Conservation (phyloP, 495 filamentous ascomycete genomes). For the Penicillium argentinense region DNA sequence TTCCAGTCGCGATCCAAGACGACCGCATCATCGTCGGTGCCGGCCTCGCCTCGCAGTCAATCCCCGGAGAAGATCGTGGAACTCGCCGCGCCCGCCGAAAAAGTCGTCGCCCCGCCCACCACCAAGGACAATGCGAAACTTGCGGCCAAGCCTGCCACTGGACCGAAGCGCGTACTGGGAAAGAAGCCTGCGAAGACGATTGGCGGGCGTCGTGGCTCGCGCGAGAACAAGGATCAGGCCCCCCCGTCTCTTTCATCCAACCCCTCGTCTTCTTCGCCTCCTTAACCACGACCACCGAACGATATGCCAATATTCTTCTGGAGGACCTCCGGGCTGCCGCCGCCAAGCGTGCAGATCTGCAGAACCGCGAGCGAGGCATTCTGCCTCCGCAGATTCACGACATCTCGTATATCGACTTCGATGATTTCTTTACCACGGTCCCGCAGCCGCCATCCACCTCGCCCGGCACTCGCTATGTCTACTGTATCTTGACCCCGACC, state of each 20-base stretch:
- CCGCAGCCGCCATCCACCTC: conserved; percentile 52
- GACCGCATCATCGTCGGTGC: conserved; percentile 31
- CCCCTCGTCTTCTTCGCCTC: conserved; percentile 86
- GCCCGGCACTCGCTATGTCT: conserved; percentile 63
- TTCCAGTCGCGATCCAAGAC: conserved; percentile 29
- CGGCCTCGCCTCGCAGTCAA: conserved; percentile 34
- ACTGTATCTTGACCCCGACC: conserved; percentile 77
- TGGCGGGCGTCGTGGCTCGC: conserved; percentile 18
- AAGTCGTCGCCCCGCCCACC: not conserved
- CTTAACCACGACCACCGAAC: conserved; percentile 75
- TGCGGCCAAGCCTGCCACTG: conserved; percentile 18
- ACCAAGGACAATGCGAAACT: conserved; percentile 7
- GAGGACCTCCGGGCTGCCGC: conserved; percentile 47
- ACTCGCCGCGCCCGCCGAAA: conserved; percentile 6
- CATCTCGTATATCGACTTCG: conserved; percentile 81
- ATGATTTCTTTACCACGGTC: conserved; percentile 78
- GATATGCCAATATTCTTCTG: conserved; percentile 57
- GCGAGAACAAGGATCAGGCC: conserved; percentile 11
- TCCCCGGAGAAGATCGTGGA: conserved; percentile 29
- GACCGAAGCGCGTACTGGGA: conserved; percentile 42
- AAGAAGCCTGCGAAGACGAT: conserved; percentile 35
- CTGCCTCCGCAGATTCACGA: conserved; percentile 70
- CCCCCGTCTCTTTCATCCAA: conserved; percentile 53
- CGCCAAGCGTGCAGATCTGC: conserved; percentile 24
- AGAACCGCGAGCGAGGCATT: conserved; percentile 38